These are phyloP conservation scores for Xanthoconium stramineum DNA, from an alignment of 768 basidiomycete species.

Conservation along the genomic window DNA sequence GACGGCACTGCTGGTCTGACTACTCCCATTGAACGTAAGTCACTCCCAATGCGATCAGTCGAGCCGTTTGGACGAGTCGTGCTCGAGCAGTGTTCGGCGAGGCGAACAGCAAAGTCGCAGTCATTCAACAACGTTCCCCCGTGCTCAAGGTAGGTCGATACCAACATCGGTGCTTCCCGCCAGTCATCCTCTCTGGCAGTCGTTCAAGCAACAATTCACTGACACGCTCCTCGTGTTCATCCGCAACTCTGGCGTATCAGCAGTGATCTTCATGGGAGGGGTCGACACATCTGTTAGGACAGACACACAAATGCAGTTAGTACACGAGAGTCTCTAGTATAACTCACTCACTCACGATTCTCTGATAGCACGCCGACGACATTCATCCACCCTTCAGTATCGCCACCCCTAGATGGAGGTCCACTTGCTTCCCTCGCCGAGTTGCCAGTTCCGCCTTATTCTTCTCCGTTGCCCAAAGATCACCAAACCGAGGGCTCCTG, in stretches of 20 bases:
- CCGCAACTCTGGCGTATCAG: constrained; percentile 42
- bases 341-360: not conserved
- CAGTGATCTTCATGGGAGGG: constrained; percentile 66
- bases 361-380: constrained; percentile 60
- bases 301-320: constrained; percentile 74
- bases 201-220: constrained; percentile 66
- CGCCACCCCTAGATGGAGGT: constrained; percentile 43
- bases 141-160: constrained; percentile 57
- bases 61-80: not conserved
- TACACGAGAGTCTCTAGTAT: constrained; percentile 21
- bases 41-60: not conserved
- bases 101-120: constrained; percentile 44
- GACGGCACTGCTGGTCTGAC: constrained; percentile 58
- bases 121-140: constrained; percentile 80
- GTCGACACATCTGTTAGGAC: constrained; percentile 72
- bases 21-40: constrained; percentile 72
- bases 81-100: constrained; percentile 58
- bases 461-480: constrained; percentile 43
- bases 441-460: constrained; percentile 54
- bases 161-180: not conserved
- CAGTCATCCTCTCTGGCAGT: constrained; percentile 36
- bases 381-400: constrained; percentile 45
- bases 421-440: constrained; percentile 41
- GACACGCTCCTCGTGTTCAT: constrained; percentile 57
- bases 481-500: constrained; percentile 26